These are phyloP conservation scores for Coprinopsis cinerea DNA, from an alignment of 768 basidiomycete species.

Conservation along the genomic window DNA sequence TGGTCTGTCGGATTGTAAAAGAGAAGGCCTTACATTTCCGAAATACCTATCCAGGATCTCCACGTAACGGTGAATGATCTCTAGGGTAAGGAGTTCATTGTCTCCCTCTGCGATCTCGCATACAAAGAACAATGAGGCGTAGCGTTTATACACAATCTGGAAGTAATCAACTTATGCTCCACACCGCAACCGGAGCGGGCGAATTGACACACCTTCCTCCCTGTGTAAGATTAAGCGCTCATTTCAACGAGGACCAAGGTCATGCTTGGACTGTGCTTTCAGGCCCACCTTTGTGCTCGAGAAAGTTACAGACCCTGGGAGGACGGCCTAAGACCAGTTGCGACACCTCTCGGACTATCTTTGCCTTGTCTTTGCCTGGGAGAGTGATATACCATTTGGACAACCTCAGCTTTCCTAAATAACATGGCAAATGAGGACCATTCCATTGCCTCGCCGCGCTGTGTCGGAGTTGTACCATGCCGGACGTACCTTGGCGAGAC, in stretches of 20 bases:
- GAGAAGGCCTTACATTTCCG: slow-evolving; percentile 60
- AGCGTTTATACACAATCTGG: slow-evolving; percentile 88
- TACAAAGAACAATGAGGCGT: slow-evolving; percentile 94
- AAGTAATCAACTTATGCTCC: not conserved
- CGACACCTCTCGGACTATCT: slow-evolving; percentile 94
- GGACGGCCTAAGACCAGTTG: slow-evolving; percentile 85
- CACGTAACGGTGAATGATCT: slow-evolving; percentile 92
- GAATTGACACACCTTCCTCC: slow-evolving; percentile 22
- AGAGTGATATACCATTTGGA: slow-evolving; percentile 95
- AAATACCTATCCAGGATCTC: slow-evolving; percentile 89
- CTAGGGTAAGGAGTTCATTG: slow-evolving; percentile 89
- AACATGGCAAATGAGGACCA: not conserved
- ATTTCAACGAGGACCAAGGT: not conserved
- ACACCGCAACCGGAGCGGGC: not conserved
- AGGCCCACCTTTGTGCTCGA: slow-evolving; percentile 90
- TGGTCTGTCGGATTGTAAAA: slow-evolving; percentile 27
- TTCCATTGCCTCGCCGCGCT: too few species aligned
- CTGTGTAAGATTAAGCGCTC: slow-evolving; percentile 14
- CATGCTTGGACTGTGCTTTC: not conserved
- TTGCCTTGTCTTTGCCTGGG: slow-evolving; percentile 72
- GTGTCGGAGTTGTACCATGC: too few species aligned
- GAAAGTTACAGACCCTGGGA: slow-evolving; percentile 91
- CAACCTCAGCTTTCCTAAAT: slow-evolving; percentile 81
- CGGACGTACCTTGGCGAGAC: slow-evolving; percentile 82
- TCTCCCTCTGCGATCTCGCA: slow-evolving; percentile 76